phyloP scores from a whole-genome alignment of 1,284 basidiomycete species.

The Ceratobasidium sp. region DNA sequence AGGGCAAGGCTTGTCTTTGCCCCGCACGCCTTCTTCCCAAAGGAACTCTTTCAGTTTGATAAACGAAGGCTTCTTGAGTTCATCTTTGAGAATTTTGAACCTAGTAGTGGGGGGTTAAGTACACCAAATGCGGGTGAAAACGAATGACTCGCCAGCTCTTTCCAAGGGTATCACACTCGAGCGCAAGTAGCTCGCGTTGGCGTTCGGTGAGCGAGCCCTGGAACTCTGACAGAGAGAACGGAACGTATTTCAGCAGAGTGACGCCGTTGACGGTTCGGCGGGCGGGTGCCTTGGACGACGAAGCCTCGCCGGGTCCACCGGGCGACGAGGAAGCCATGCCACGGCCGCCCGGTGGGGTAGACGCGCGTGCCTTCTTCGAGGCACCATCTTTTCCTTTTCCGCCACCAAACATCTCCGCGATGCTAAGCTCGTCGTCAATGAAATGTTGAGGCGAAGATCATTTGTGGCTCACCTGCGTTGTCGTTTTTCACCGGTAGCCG shows the following conservation, averaged over 20 bases:
- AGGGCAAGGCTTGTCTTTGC: slow-evolving; percentile 31
- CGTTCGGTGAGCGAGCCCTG: slow-evolving; percentile 67
- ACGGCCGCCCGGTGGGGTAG: not conserved
- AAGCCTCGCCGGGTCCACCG: not conserved
- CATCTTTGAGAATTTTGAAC: slow-evolving; percentile 76
- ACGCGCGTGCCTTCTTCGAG: slow-evolving; percentile 20
- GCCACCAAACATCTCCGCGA: slow-evolving; percentile 30
- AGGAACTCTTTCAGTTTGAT: slow-evolving; percentile 74
- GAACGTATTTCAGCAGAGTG: slow-evolving; percentile 69
- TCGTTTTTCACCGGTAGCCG: slow-evolving; percentile 23
- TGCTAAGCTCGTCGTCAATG: not conserved
- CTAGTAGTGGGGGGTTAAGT: slow-evolving; percentile 54
- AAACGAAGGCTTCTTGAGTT: slow-evolving; percentile 80
- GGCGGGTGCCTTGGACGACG: slow-evolving; percentile 1
- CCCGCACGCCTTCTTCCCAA: slow-evolving; percentile 74
- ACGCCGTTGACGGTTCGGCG: slow-evolving; percentile 34
- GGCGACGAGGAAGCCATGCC: slow-evolving; percentile 2
- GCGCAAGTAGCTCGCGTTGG: slow-evolving; percentile 65
- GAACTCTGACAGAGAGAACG: slow-evolving; percentile 72
- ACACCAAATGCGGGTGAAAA: slow-evolving; percentile 38
- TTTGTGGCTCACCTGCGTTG: slow-evolving; percentile 28
- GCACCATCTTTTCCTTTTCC: not conserved
- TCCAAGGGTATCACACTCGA: slow-evolving; percentile 78
- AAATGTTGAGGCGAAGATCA: not conserved
- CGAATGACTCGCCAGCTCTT: slow-evolving; percentile 70